Evolutionary conservation across 768 basidiomycete species (phyloP), one percentile per base, ranked within the genome.

Genomic region (Psilocybe subaeruginosa): DNA sequence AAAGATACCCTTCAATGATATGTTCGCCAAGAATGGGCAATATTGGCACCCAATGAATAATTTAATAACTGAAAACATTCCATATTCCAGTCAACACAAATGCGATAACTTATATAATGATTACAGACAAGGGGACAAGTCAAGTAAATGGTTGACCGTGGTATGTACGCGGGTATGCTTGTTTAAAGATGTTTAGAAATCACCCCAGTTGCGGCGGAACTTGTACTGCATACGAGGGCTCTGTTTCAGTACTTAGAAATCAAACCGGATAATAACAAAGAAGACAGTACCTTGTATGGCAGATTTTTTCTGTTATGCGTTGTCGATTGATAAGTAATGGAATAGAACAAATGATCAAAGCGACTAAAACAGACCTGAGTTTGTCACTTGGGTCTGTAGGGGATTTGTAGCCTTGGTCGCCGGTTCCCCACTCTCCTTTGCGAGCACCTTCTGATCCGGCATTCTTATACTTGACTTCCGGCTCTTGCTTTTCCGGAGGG

Each of bases 141-240:
- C 49, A 57, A 56, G 54, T 19, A 39, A 52, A 31, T 55, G 35
- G 14, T 43, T 43, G 41, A 43, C 41, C 41, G 0, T 14, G n/a
- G n/a, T 43, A 39, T 39, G 39, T 33, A 54, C 49, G 31, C 45
- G 57, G 50, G 30, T 47, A 60, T 56, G 30, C 17, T 27, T 6
- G 31, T 48, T 43, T 30, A 35, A 43, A 41, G 27, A 54, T 37
- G 59, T 56, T 82, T 69, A 94, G 74, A 94, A 95, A 73, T 95
- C 92, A 46, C 91, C 91, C 92, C 92, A 95, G 66, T 78, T 92
- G 60, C 91, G 85, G 54, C 87, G 86, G 85, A 95, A 93, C 76
- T 94, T 95, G 75, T 93, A 94, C 92, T 94, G 86, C 76, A 90
- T 81, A 47, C 83, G 84, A 52, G 62, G 49, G 62, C 76, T 78